These are phyloP conservation scores for sorghum (Sorghum bicolor) DNA, from an alignment of 176 grass and related monocot genomes.

Conservation along the genomic window Sorghum_bicolor_NCBIv3 NC_012873.2:66063501-66064000, in stretches of 20 bases:
- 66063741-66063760: constrained; percentile 13
- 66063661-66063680: constrained; percentile 15
- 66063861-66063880: constrained; percentile 84
- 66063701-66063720: neutral
- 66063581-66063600: constrained; percentile 13
- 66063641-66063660: no score
- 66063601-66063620: constrained; percentile 5
- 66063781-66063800: constrained; percentile 5
- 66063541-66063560: neutral
- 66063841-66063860: constrained; percentile 81
- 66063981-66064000: constrained; percentile 22
- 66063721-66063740: neutral
- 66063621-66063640: no score
- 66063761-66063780: neutral
- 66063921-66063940: constrained; percentile 42
- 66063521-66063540: neutral
- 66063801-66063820: constrained; percentile 13
- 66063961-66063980: no score
- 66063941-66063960: constrained; percentile 27
- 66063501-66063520: constrained; percentile 8
- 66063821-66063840: constrained; percentile 40
- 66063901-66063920: constrained; percentile 56
- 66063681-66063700: constrained; percentile 37
- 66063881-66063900: constrained; percentile 87
- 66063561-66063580: constrained; percentile 33